Conservation (phyloP, 2,329 filamentous ascomycete species). For the Cordyceps cateniannulata region DNA sequence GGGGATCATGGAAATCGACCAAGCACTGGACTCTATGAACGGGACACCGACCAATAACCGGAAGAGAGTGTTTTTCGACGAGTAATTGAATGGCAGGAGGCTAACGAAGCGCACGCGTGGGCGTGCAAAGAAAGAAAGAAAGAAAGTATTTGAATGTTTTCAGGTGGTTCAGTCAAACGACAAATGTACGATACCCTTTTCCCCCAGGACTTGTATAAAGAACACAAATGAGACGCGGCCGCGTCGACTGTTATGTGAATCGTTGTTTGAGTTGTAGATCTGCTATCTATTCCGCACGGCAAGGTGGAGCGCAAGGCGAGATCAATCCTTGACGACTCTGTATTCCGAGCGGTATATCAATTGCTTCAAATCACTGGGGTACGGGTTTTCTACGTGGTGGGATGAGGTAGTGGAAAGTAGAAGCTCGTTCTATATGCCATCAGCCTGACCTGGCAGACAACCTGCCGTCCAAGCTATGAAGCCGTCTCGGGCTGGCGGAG, state of each 20-base stretch:
- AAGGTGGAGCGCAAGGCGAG: constrained; percentile 73
- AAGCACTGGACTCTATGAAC: constrained; percentile 51
- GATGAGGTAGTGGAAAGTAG: constrained; percentile 12
- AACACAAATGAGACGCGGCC: not conserved
- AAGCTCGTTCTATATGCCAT: constrained; percentile 2
- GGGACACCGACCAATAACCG: constrained; percentile 39
- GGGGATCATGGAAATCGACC: constrained; percentile 60
- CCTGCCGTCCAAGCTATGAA: constrained; percentile 2
- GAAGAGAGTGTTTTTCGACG: constrained; percentile 48
- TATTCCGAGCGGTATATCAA: constrained; percentile 68
- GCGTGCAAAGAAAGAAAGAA: constrained; percentile 14
- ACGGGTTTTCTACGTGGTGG: constrained; percentile 11
- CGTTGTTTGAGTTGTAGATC: constrained; percentile 3
- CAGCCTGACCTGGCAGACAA: constrained; percentile 6
- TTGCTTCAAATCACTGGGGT: constrained; percentile 3
- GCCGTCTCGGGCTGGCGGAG: not conserved
- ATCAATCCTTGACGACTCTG: constrained; percentile 67
- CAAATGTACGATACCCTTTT: constrained; percentile 35
- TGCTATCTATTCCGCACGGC: constrained; percentile 48
- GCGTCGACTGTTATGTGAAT: not conserved
- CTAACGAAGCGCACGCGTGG: constrained; percentile 19
- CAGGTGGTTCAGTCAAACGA: constrained; percentile 5
- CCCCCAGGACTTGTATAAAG: not conserved
- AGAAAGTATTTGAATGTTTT: constrained; percentile 17
- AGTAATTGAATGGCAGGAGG: constrained; percentile 16